Evolutionary conservation across 441 rosid species (phyloP), one percentile per base, ranked within the genome.

Genomic region (Manihot esculenta): DNA sequence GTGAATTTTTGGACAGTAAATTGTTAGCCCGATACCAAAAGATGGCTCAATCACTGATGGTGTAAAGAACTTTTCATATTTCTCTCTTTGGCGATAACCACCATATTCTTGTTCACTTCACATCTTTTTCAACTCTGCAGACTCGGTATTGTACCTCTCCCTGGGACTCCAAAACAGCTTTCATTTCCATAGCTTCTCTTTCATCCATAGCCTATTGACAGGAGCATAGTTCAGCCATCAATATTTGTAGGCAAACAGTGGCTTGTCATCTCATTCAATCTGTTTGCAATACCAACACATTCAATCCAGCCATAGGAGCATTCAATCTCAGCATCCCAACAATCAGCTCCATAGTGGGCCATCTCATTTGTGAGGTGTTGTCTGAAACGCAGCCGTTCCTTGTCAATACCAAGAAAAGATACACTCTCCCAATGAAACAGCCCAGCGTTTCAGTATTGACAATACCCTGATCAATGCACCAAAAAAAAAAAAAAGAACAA

Each of bases 301-400:
- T 88, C 93, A 51, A 89, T 83, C 96, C 93, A 86, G 62, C 95
- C 95, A 76, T 89, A 88, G 2, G 89, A 85, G 72, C 85, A 77
- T 72, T 89, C 95, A 47, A 87, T 87, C 85, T 89, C 92, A 65
- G 95, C 95, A 84, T 89, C 95, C 92, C 92, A 89, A 78, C 95
- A 89, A 66, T 87, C 95, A 18, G 91, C 89, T 20, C 92, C 94
- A 74, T 89, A 89, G 76, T 87, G 94, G n/a, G 94, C 94, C 92
- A 89, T 89, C 79, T 89, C 94, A 70, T 89, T 89, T 38, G 95
- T 87, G 70, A 89, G 90, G 74, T 87, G 91, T 69, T 89, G 91
- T 55, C 92, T 70, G 79, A 89, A 89, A 44, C 91, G 83, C 24
- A 89, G 65, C 5, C 88, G 82, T 0, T 74, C 76, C 72, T 80